phyloP scores from a whole-genome alignment of 495 filamentous ascomycete genomes.

The Chaetomium tenue region DNA sequence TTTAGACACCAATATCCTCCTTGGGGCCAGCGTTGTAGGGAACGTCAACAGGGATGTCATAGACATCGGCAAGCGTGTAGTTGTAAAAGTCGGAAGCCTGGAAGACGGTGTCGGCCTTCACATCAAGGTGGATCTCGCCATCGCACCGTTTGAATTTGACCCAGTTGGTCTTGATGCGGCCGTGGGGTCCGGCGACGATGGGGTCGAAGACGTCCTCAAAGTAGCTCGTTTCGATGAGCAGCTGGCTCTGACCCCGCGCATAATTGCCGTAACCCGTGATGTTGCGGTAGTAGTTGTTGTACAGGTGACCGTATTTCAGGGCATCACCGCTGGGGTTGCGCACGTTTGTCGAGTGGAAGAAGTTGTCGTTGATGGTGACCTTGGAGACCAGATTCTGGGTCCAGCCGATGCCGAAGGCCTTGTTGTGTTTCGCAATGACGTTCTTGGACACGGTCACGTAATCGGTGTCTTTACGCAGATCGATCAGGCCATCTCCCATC shows the following conservation, averaged over 20 bases:
- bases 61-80: slow-evolving; percentile 2
- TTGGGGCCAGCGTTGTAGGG: slow-evolving; percentile 1
- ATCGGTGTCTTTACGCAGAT: background rate
- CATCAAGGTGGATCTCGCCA: background rate
- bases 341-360: slow-evolving; percentile 8
- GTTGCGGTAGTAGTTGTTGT: slow-evolving; percentile 9
- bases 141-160: slow-evolving; percentile 4
- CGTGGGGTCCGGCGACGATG: background rate
- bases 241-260: background rate
- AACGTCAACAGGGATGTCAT: slow-evolving; percentile 6
- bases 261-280: slow-evolving; percentile 4
- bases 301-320: slow-evolving; percentile 1
- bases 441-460: slow-evolving; percentile 3
- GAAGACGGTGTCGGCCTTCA: background rate
- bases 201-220: slow-evolving; percentile 1
- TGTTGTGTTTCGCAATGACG: background rate
- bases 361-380: slow-evolving; percentile 4
- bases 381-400: background rate
- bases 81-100: background rate
- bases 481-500: slow-evolving; percentile 2
- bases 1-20: background rate
- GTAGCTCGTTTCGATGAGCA: slow-evolving; percentile 5
- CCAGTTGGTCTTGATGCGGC: slow-evolving; percentile 7
- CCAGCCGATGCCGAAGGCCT: slow-evolving; percentile 1
- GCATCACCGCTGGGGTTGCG: background rate